Conservation (phyloP, 306 rosid species). For the Prunus mongolica region DNA sequence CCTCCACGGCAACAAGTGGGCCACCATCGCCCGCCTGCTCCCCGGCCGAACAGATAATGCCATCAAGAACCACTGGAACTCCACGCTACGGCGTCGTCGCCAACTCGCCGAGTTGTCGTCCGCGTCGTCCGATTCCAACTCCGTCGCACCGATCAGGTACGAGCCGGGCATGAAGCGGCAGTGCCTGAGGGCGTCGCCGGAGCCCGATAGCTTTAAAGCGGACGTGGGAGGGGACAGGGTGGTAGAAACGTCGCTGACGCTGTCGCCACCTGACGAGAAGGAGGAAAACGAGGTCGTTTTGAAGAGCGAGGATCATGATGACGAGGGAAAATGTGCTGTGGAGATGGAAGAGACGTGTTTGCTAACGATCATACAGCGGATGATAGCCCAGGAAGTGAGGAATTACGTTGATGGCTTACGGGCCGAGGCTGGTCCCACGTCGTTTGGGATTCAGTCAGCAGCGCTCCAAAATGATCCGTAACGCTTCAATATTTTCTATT, state of each 20-base stretch:
- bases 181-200: slow-evolving; percentile 27
- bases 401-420: slow-evolving; percentile 46
- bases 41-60: slow-evolving; percentile 94
- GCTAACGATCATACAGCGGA: slow-evolving; percentile 41
- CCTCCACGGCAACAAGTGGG: slow-evolving; percentile 88
- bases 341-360: slow-evolving; percentile 32
- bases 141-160: neutral
- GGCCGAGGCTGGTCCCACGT: slow-evolving; percentile 10
- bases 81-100: slow-evolving; percentile 68
- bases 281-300: slow-evolving; percentile 14
- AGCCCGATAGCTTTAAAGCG: slow-evolving; percentile 12
- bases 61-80: slow-evolving; percentile 94
- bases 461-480: neutral
- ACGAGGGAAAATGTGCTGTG: neutral
- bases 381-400: slow-evolving; percentile 75
- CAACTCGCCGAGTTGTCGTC: slow-evolving; percentile 1
- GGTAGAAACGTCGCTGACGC: slow-evolving; percentile 49
- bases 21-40: slow-evolving; percentile 77
- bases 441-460: slow-evolving; percentile 4
- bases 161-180: slow-evolving; percentile 29
- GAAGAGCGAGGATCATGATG: slow-evolving; percentile 11
- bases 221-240: neutral
- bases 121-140: slow-evolving; percentile 21
- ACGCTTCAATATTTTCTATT: neutral
- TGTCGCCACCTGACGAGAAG: slow-evolving; percentile 39